Evolutionary conservation across 768 basidiomycete genomes (phyloP).

Genomic region (Trametes elegans): DNA sequence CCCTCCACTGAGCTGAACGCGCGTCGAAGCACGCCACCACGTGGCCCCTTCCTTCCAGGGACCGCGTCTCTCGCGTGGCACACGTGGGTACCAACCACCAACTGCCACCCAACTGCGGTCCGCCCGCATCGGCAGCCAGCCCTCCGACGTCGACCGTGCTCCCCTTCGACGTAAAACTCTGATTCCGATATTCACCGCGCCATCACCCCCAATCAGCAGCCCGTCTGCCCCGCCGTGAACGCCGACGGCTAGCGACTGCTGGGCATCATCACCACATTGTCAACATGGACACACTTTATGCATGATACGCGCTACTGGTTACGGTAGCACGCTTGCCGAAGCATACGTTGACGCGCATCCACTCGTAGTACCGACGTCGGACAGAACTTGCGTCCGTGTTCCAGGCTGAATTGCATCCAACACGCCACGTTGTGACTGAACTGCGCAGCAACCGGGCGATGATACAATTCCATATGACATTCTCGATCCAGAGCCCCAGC

Average conservation of each 20-base stretch:
- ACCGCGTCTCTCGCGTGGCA: neutral
- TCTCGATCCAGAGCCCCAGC: neutral
- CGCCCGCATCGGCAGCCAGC: neutral
- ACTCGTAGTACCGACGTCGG: too few species aligned
- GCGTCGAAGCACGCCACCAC: constrained; percentile 18
- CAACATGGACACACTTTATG: too few species aligned
- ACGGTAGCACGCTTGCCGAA: too few species aligned
- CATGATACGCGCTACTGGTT: too few species aligned
- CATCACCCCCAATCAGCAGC: neutral
- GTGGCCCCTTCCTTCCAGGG: neutral
- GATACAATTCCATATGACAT: neutral
- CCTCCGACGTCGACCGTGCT: neutral
- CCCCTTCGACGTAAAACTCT: neutral
- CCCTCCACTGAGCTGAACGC: constrained; percentile 18
- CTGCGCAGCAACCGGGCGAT: neutral
- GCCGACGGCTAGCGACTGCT: too few species aligned
- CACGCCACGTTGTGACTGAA: too few species aligned
- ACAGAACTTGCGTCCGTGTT: too few species aligned
- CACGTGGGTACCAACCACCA: neutral
- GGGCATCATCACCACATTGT: too few species aligned
- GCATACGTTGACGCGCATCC: too few species aligned
- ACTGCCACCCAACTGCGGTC: neutral
- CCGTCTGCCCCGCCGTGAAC: neutral
- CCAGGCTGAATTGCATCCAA: too few species aligned
- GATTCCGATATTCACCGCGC: neutral